Base-by-base conservation (phyloP, 2,329 filamentous ascomycete species). In the Hymenoscyphus scutula region DNA sequence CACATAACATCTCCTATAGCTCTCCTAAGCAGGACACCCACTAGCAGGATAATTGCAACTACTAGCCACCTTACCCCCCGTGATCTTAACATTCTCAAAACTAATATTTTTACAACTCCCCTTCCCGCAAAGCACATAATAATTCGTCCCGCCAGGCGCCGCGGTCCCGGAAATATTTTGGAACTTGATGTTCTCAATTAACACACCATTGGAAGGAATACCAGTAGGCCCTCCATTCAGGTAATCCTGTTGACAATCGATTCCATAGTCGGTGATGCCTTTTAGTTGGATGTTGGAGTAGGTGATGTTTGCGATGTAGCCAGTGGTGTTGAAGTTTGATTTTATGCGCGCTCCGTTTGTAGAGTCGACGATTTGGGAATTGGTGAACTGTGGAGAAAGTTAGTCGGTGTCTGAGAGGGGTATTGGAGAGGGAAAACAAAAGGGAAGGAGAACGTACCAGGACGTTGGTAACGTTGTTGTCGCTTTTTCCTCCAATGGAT, bases 181-280 rank as follows among this genome's bases (percentile, higher is more conserved):
- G 56, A 78, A 75, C 7, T 68, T 62, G 2, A 79, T 55, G 59
- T 73, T 74, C 30, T 65, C 64, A 54, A 79, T 77, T 1, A 66
- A 67, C 2, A 79, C 76, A 2, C 76, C 77, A 57, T 76, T 77
- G 1, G 74, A 74, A 5, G 77, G 74, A 10, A 65, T 64, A 1
- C 76, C 77, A 6, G 74, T 77, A 5, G 76, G 70, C 3, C 76
- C 76, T 13, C 77, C 81, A 66, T 82, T 83, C 60, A 80, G 68
- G 67, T 82, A 83, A 68, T 83, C 81, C 72, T 83, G 80, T 72
- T 82, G 75, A 51, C 82, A 75, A 63, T 80, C 79, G 61, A 83
- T 80, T n/a, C 80, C 80, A 68, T 82, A 82, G 64, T 77, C 76
- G 34, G 74, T 70, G 64, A 81, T 80, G 58, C 76, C 75, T 38